phyloP scores from a whole-genome alignment of 2,329 filamentous ascomycete genomes.

The Colletotrichum viniferum region DNA sequence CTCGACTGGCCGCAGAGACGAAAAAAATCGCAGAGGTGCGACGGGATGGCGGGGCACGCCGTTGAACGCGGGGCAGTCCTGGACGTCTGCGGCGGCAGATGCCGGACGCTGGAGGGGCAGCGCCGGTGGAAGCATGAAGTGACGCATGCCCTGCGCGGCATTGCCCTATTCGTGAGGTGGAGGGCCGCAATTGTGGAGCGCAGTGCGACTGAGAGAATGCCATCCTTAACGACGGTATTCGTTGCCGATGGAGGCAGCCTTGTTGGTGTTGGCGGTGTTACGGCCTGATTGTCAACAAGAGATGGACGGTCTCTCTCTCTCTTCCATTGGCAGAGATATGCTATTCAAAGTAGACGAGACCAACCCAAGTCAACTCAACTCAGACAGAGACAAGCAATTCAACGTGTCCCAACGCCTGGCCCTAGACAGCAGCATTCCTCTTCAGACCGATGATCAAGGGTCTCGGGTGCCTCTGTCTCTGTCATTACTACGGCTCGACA shows the following conservation, averaged over 20 bases:
- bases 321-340: neutral
- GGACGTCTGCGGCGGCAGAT: slow-evolving; percentile 3
- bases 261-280: neutral
- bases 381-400: neutral
- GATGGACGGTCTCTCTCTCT: neutral
- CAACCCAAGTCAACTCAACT: neutral
- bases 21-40: neutral
- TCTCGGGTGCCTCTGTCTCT: neutral
- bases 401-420: neutral
- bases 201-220: neutral
- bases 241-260: neutral
- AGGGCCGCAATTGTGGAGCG: neutral
- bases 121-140: neutral
- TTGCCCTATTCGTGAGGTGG: slow-evolving; percentile 6
- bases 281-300: neutral
- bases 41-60: slow-evolving; percentile 25
- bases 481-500: neutral
- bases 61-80: slow-evolving; percentile 22
- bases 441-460: neutral
- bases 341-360: neutral
- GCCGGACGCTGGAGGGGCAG: slow-evolving; percentile 16
- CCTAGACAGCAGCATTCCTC: neutral
- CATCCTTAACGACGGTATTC: neutral
- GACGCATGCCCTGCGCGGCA: slow-evolving; percentile 4
- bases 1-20: slow-evolving; percentile 3